Base-by-base conservation (phyloP, 140 eudicot species). In the Stevia rebaudiana region DNA sequence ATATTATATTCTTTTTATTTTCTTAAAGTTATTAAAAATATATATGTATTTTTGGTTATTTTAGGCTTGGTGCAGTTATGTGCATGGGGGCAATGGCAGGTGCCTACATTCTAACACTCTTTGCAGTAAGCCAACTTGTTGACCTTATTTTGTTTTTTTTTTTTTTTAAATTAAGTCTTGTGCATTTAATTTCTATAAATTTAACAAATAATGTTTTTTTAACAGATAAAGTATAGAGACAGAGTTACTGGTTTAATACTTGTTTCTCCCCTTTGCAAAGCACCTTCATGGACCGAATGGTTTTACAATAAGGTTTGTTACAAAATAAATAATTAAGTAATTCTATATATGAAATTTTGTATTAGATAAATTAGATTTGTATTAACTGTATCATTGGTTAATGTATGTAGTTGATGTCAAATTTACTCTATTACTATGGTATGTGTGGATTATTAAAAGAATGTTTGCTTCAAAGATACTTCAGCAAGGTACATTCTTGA, bases 221-320 rank as follows among this genome's bases (percentile, higher is more conserved):
- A 11, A 50, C 97, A 88, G 97, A 82, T 81, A 58, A 94, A 94
- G 72, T 82, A 79, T 57, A 80, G 82, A 69, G 94, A 94, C 55
- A 84, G 99, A 53, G 97, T 94, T 71, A 78, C 83, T 19, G 99
- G 99, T 72, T 80, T 94, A 67, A 94, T 94, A 57, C 97, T 94
- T 51, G 80, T 94, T 67, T 94, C 99, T 46, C 99, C 99, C 62
- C 76, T 94, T 33, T 94, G 99, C 80, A 85, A 86, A 80, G 81
- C 95, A 50, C 95, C 99, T 25, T 88, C 97, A 36, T 94, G 99
- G 99, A 88, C 86, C 7, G 99, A 94, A 70, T 94, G 97, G 99
- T 72, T 88, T 70, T 83, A 79, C 70, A 94, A 94, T 61, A 94
- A 94, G 99, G 99, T 94, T 49, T 4, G 56, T 9, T 13, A 21